A percentile compares a stretch with the other conserved stretches of the same genome.
Conservation (phyloP, 2,329 filamentous ascomycete species). For the Fusarium aywerte region DNA sequence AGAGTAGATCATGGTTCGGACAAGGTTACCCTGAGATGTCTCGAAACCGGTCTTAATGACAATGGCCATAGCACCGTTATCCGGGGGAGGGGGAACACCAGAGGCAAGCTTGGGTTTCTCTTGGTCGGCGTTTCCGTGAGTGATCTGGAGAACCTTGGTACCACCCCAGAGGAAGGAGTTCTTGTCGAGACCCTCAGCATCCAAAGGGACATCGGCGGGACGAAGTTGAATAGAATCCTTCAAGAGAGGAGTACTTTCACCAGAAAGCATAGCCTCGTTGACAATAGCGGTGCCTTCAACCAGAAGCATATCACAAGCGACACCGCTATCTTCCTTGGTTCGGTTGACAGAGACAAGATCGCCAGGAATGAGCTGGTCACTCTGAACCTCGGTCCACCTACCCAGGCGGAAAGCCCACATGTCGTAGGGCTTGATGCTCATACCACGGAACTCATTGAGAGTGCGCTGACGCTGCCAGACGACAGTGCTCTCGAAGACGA, state of each 20-base stretch:
- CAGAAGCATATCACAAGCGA: constrained; percentile 96
- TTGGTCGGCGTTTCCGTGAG: constrained; percentile 83
- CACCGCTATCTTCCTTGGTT: constrained; percentile 96
- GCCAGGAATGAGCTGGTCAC: constrained; percentile 91
- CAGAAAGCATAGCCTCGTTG: constrained; percentile 99
- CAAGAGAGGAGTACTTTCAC: constrained; percentile 94
- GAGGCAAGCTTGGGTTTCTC: constrained; percentile 77
- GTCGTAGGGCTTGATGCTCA: constrained; percentile 99
- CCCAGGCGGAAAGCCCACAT: constrained; percentile 89
- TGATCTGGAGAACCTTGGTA: constrained; percentile 96
- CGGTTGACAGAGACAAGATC: constrained; percentile 92
- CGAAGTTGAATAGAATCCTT: constrained; percentile 96
- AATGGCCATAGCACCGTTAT: constrained; percentile 92
- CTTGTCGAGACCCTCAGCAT: constrained; percentile 93
- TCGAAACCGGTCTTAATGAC: constrained; percentile 98
- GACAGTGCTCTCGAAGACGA: constrained; percentile 96
- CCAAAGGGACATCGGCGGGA: constrained; percentile 80
- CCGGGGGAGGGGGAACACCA: constrained; percentile 84
- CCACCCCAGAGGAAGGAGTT: constrained; percentile 96
- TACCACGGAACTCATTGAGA: constrained; percentile 94
- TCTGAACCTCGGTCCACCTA: constrained; percentile 88
- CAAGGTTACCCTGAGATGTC: constrained; percentile 96
- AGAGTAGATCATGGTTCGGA: constrained; percentile 99
- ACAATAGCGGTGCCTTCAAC: constrained; percentile 97
- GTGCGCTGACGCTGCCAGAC: constrained; percentile 99